Percentiles rank a stretch among this genome's conserved stretches.
Conservation (phyloP, 192 early-diverging fungal species). For the Cetraspora pellucida region DNA sequence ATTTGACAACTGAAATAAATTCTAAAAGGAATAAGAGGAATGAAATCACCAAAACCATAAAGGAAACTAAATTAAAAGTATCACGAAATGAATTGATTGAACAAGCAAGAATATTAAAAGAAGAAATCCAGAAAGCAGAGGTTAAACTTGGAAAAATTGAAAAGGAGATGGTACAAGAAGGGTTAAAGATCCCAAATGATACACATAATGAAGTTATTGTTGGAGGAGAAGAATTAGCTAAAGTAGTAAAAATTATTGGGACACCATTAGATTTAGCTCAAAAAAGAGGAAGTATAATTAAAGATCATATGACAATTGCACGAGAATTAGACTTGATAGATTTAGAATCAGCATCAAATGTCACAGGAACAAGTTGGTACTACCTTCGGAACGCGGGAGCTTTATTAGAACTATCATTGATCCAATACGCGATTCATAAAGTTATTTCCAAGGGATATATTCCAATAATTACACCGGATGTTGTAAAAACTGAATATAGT, state of each 20-base stretch:
- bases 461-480: slow-evolving; percentile 82
- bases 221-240: slow-evolving; percentile 73
- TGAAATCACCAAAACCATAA: slow-evolving; percentile 12
- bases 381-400: slow-evolving; percentile 88
- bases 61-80: background rate
- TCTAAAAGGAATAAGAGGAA: background rate
- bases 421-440: slow-evolving; percentile 83
- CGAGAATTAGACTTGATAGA: slow-evolving; percentile 71
- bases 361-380: slow-evolving; percentile 83
- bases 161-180: slow-evolving; percentile 57
- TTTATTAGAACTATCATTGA: slow-evolving; percentile 82
- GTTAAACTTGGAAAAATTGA: slow-evolving; percentile 52
- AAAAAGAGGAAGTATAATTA: slow-evolving; percentile 31
- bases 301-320: slow-evolving; percentile 76
- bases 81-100: slow-evolving; percentile 35
- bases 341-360: slow-evolving; percentile 77
- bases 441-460: slow-evolving; percentile 71
- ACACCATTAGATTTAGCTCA: slow-evolving; percentile 37
- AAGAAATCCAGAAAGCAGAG: slow-evolving; percentile 57
- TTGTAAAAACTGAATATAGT: slow-evolving; percentile 76
- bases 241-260: slow-evolving; percentile 52
- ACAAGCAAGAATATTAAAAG: slow-evolving; percentile 63
- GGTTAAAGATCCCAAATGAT: slow-evolving; percentile 75
- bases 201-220: slow-evolving; percentile 75
- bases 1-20: slow-evolving; percentile 12